Conservation (phyloP, 2,329 filamentous ascomycete genomes). For the Torrubiella hemipterigena region DNA sequence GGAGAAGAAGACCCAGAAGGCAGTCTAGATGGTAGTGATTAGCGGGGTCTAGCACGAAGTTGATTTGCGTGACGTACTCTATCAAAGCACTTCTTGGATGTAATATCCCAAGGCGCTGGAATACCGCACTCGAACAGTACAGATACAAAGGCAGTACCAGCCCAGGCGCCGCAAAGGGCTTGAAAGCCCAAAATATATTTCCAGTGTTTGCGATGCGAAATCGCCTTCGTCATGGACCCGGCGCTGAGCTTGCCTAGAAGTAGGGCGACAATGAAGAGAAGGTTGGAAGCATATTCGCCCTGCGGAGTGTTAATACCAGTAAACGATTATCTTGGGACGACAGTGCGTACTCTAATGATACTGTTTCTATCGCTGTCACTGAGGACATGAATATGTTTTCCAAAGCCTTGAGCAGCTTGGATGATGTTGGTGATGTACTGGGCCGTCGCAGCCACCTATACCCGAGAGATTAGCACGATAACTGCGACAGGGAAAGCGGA, state of each 20-base stretch:
- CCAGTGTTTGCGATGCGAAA: constrained; percentile 12
- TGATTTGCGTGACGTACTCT: no score
- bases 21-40: no score
- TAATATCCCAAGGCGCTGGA: constrained; percentile 15
- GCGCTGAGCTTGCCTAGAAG: constrained; percentile 14
- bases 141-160: constrained; percentile 12
- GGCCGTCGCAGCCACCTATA: constrained; percentile 9
- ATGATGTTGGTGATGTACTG: constrained; percentile 12
- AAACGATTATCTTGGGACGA: no score
- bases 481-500: no score
- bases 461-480: no score
- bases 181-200: constrained; percentile 10
- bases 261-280: constrained; percentile 13
- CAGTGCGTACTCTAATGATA: constrained; percentile 17
- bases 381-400: constrained; percentile 10
- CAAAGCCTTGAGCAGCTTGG: constrained; percentile 13
- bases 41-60: no score
- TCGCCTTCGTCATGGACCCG: constrained; percentile 13
- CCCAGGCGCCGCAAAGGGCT: constrained; percentile 12
- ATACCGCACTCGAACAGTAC: constrained; percentile 15
- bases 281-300: constrained; percentile 16
- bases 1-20: constrained; percentile 5
- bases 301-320: no score
- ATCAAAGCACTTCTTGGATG: constrained; percentile 3
- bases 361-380: constrained; percentile 6